phyloP scores from a whole-genome alignment of 495 filamentous ascomycete genomes.

The Cercophora samala region DNA sequence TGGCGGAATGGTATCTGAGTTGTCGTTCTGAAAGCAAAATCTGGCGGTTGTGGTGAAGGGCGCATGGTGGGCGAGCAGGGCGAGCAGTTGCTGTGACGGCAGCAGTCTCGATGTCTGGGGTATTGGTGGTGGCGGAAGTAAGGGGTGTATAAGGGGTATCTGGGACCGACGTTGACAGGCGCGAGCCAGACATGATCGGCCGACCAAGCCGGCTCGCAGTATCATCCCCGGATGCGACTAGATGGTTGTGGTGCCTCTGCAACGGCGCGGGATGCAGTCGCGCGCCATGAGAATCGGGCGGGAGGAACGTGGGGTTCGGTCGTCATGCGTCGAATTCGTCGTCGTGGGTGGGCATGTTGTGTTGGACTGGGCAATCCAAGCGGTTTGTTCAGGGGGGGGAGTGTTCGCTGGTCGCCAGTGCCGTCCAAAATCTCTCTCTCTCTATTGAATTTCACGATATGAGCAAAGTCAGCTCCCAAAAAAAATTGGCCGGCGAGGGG shows the following conservation, averaged over 20 bases:
- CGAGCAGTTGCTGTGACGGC: background rate
- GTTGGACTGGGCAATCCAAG: background rate
- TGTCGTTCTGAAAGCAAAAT: background rate
- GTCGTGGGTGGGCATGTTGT: background rate
- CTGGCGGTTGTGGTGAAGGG: background rate
- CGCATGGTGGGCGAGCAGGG: background rate
- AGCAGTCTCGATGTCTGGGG: background rate
- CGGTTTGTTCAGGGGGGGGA: background rate
- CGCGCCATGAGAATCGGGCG: constrained; percentile 1
- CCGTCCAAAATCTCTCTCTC: background rate
- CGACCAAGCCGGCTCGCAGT: constrained; percentile 19
- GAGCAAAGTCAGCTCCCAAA: constrained; percentile 8
- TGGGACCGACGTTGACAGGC: constrained; percentile 11
- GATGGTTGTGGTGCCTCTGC: background rate
- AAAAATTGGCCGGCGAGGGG: background rate
- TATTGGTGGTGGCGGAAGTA: background rate
- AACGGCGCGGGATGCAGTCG: constrained; percentile 6
- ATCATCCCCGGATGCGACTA: constrained; percentile 16
- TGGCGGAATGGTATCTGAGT: background rate
- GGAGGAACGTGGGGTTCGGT: background rate
- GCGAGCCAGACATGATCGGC: constrained; percentile 18
- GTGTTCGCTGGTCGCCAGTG: background rate
- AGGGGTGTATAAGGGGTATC: constrained; percentile 8
- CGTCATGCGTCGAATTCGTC: background rate
- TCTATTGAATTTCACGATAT: background rate